Base-by-base conservation (phyloP, 768 basidiomycete genomes). In the Leccinum uliginosum region DNA sequence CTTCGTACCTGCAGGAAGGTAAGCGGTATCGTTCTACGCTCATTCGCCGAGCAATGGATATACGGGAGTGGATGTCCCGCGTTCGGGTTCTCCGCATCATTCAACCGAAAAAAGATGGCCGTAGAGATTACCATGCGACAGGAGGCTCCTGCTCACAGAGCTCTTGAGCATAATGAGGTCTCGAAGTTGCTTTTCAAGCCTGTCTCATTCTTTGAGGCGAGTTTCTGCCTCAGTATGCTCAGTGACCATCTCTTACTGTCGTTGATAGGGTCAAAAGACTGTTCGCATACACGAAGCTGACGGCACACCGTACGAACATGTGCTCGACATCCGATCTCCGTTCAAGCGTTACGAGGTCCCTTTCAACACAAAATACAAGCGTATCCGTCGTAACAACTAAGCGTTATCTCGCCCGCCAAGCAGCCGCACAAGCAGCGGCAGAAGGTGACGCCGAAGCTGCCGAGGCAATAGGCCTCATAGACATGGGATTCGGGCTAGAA, bases 1-100 rank as follows among this genome's bases (percentile, higher is more conserved):
- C 80, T 98, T 58, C 77, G 93, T 56, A 93, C 84, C 45, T 98
- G 95, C 67, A 80, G 95, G 63, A 98, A 95, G 73, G 89, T 95
- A 59, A 91, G 91, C 67, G 92, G 94, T 10, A 88, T 92, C 17
- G 96, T 98, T 67, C 81, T 89, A 23, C 81, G 89, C 54, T 82
- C 84, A 27, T 99, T 99, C 67, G 91, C 93, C n/a, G 94, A 98
- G 66, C 96, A 98, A 71, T 99, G 97, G 97, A 93, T 99, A 59
- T 97, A 94, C 66, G 95, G 95, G 12, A 93, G 91, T 69, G 97
- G 97, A 21, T 97, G 94, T 69, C 97, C 97, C 1, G 81, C 86
- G 3, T 94, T 99, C 69, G 83, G 82, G 0, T 90, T 99, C 69
- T 84, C 85, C 12, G 93, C 96, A 1, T 86, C 85, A 34, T 98